Base-by-base conservation (phyloP, 176 grass and related monocot species). In the Miscanthus lutarioriparius region DNA sequence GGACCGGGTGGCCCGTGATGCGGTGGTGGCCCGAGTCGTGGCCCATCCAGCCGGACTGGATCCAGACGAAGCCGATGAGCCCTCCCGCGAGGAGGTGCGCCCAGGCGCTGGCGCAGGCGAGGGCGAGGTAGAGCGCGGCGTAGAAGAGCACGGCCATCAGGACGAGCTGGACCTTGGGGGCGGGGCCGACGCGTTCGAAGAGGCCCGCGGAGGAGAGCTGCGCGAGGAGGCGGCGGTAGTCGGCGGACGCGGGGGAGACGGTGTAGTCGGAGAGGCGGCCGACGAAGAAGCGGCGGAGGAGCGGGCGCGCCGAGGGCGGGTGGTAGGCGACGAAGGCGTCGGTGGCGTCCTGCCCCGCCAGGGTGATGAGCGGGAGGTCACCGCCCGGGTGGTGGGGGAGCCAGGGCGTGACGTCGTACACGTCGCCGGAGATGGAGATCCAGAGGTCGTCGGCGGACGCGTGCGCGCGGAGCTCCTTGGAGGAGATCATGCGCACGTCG, bases 261-360 rank as follows among this genome's bases (percentile, higher is more conserved):
- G 67, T 4, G 85, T 86, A 90, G 78, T 95, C 89, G 47, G 93
- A 72, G 89, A 95, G 91, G 54, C 83, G 87, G 36, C 87, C 96
- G 25, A 98, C 73, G 81, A 90, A 23, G 86, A 90, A 94, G 36
- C 83, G 84, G 28, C 81, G 30, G 28, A 98, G 96, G 65, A 85
- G 85, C 26, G 89, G 81, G 72, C 88, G 87, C 13, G 28, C 93
- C 9, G 91, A 90, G 1, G 86, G 67, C 17, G 93, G 93, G 78
- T 98, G 96, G 82, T 98, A 95, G 62, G 93, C 91, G 6, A 89
- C 72, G 81, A 98, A 98, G 65, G 93, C 91, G 68, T 98, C 89
- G 35, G 93, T 96, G 73, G 86, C 89, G 39, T 96, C 96, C 72
- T 83, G 89, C 7, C 96, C 93, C 7, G 93, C 91, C 32, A 98